A percentile compares a stretch with the other conserved stretches of the same genome.
These are phyloP conservation scores for Botrytis paeoniae DNA, from an alignment of 2,329 filamentous ascomycete genomes.

Conservation along the genomic window DNA sequence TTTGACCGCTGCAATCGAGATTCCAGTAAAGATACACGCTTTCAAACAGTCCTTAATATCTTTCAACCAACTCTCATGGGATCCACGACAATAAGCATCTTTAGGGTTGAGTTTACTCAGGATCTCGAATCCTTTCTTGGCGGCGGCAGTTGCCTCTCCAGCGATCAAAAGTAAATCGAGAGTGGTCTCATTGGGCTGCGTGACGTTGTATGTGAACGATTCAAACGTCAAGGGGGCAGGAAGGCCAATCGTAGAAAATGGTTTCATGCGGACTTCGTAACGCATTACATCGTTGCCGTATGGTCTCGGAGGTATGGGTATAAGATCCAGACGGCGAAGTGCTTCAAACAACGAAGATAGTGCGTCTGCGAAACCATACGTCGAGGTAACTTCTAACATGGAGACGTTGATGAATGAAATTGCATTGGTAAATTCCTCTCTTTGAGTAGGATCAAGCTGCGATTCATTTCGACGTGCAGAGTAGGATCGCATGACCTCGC, in stretches of 20 bases:
- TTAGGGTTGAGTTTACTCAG: slow-evolving; percentile 50
- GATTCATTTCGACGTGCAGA: slow-evolving; percentile 22
- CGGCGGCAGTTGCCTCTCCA: slow-evolving; percentile 36
- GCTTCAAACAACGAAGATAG: slow-evolving; percentile 53
- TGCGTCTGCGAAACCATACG: slow-evolving; percentile 50
- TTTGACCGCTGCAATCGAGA: slow-evolving; percentile 59
- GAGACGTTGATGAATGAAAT: slow-evolving; percentile 57
- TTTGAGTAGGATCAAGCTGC: slow-evolving; percentile 30
- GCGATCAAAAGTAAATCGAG: slow-evolving; percentile 39
- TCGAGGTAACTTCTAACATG: slow-evolving; percentile 63
- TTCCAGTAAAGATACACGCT: slow-evolving; percentile 67
- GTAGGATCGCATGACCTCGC: slow-evolving; percentile 50
- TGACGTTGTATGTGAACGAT: slow-evolving; percentile 47
- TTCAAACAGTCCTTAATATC: slow-evolving; percentile 60
- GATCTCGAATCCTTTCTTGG: slow-evolving; percentile 55
- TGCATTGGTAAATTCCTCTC: slow-evolving; percentile 45
- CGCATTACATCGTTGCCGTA: slow-evolving; percentile 57
- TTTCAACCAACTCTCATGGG: slow-evolving; percentile 59
- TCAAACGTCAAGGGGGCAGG: slow-evolving; percentile 56
- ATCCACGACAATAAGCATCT: slow-evolving; percentile 54
- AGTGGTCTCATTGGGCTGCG: slow-evolving; percentile 41
- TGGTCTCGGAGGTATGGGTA: slow-evolving; percentile 44
- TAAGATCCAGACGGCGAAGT: slow-evolving; percentile 40
- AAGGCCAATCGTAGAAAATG: slow-evolving; percentile 58
- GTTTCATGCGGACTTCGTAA: slow-evolving; percentile 70